These are phyloP conservation scores for Alternaria triticimaculans DNA, from an alignment of 2,329 filamentous ascomycete species.

Conservation along the genomic window DNA sequence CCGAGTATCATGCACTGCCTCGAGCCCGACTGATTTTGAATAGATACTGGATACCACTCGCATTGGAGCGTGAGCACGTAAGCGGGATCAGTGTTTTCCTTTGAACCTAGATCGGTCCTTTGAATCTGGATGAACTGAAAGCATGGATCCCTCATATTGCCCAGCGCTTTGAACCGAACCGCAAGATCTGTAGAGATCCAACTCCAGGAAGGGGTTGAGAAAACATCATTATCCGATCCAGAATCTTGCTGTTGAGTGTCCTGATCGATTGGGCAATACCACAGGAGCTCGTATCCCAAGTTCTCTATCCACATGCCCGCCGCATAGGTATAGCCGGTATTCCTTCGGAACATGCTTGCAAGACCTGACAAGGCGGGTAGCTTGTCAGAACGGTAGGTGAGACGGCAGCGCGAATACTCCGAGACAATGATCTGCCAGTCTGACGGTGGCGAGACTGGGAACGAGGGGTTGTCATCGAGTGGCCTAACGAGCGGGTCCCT, in stretches of 20 bases:
- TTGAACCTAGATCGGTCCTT: not conserved
- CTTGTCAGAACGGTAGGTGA: not conserved
- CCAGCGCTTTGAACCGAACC: not conserved
- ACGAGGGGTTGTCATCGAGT: too few species aligned
- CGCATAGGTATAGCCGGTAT: not conserved
- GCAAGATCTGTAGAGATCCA: not conserved
- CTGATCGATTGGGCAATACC: too few species aligned
- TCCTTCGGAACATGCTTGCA: not conserved
- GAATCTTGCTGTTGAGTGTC: too few species aligned
- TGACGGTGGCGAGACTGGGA: too few species aligned
- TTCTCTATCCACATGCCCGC: not conserved
- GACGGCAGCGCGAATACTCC: not conserved
- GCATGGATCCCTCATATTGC: not conserved
- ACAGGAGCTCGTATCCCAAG: not conserved
- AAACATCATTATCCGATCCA: not conserved
- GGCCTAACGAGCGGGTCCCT: too few species aligned
- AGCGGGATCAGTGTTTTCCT: not conserved
- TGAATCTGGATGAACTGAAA: not conserved
- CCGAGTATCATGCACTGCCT: not conserved
- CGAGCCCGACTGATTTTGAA: not conserved
- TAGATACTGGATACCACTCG: not conserved
- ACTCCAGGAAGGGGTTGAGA: not conserved
- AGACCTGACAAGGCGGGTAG: not conserved
- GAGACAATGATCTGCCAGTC: not conserved
- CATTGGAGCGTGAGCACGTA: not conserved